Evolutionary conservation across 495 filamentous ascomycete genomes (phyloP).

Genomic region (Letharia columbiana): DNA sequence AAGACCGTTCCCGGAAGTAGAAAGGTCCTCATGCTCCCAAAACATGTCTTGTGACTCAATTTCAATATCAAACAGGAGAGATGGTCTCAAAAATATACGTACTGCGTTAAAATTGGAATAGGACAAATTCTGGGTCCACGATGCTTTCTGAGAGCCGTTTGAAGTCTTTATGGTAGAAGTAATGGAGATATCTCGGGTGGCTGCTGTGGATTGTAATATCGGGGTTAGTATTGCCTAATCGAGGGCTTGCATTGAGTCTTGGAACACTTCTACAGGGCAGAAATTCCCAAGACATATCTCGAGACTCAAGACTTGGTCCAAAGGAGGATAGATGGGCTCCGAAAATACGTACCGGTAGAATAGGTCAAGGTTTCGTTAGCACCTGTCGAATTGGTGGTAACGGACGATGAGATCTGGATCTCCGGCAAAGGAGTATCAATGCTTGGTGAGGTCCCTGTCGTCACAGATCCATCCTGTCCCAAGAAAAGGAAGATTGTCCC

Average conservation of each 20-base stretch:
- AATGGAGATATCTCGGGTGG: constrained; percentile 48
- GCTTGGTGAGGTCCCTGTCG: constrained; percentile 38
- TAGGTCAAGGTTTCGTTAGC: constrained; percentile 56
- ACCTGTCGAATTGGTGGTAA: constrained; percentile 40
- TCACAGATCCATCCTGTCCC: constrained; percentile 41
- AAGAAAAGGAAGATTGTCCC: constrained; percentile 76
- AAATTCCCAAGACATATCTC: no score
- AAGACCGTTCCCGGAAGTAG: no score
- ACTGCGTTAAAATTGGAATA: constrained; percentile 40
- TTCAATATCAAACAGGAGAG: no score
- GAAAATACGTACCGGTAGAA: constrained; percentile 22
- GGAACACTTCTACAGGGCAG: no score
- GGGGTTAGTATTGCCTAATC: no score
- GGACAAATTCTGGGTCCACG: constrained; percentile 57
- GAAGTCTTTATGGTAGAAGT: constrained; percentile 43
- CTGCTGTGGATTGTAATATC: constrained; percentile 30
- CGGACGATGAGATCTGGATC: constrained; percentile 35
- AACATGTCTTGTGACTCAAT: no score
- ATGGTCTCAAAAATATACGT: no score
- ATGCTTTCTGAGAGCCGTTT: constrained; percentile 29
- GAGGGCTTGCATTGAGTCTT: no score
- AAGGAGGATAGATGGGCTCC: no score
- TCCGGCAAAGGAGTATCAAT: constrained; percentile 34
- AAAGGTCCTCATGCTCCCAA: no score
- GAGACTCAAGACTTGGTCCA: no score